Evolutionary conservation across 129 eudicot genomes (phyloP), one percentile per base, ranked within the genome.

Genomic region (Escallonia rubra): DNA sequence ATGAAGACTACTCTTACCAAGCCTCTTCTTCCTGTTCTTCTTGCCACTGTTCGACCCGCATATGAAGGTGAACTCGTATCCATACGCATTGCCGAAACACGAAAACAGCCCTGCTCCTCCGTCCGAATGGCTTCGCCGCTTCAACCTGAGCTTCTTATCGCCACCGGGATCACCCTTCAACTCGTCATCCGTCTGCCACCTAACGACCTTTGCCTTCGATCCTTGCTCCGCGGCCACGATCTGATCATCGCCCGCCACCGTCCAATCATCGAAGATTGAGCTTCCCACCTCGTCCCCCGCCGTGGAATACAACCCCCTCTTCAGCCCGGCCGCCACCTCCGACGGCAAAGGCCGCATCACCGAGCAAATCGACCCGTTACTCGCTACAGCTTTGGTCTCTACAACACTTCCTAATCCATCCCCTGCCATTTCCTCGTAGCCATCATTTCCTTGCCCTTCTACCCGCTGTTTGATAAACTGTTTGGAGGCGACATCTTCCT

Each of bases 41-140:
- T 69, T 69, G 14, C 16, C 49, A 2, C 41, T 43, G 3, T 60
- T 70, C 8, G 34, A 23, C 34, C 85, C 85, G 39, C 80, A 80
- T 13, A 66, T 44, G 59, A 80, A 41, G 13, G 57, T 59, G 66
- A 74, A 80, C 50, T 71, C 66, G 14, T 48, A 60, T 6, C 85
- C 85, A 52, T 66, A 55, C 1, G 66, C 65, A 38, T 80, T 80
- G 2, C 80, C 85, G n/a, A 80, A 80, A 47, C 85, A 80, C 23
- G 80, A 75, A 51, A 23, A 23, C 34, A 23, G 34, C 34, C 34
- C 34, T 0, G 34, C 34, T 23, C 34, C 34, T 23, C 34, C 34
- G 34, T 23, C 34, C 16, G 75, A 56, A 10, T 23, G 65, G n/a
- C 66, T 59, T 58, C 23, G 51, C 14, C 11, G 63, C 10, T 40